phyloP scores from a whole-genome alignment of 2,329 filamentous ascomycete species.

The Escovopsis sp. region DNA sequence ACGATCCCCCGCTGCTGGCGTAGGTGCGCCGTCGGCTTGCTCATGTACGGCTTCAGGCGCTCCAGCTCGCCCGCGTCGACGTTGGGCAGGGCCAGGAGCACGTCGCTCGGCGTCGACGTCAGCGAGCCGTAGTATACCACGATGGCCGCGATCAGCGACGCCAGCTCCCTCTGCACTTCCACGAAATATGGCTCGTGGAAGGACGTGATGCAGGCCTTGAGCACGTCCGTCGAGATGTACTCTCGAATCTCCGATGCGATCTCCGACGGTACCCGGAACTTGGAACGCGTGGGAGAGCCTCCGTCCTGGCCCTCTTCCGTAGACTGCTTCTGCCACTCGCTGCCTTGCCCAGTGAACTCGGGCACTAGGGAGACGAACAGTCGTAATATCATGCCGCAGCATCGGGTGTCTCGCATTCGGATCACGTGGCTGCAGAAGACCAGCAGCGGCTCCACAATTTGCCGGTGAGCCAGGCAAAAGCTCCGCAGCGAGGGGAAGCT shows the following conservation, averaged over 20 bases:
- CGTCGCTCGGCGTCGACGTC: conserved; percentile 54
- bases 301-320: conserved; percentile 13
- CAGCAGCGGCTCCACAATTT: conserved; percentile 75
- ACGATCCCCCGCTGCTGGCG: conserved; percentile 69
- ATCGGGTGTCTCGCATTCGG: conserved; percentile 76
- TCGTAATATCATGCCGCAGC: conserved; percentile 70
- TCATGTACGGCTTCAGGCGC: conserved; percentile 44
- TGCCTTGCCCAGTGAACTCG: conserved; percentile 43
- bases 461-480: conserved; percentile 66
- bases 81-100: conserved; percentile 69
- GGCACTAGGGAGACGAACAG: conserved; percentile 77
- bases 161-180: conserved; percentile 85
- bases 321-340: conserved; percentile 13
- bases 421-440: conserved; percentile 86
- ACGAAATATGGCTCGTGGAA: conserved; percentile 95
- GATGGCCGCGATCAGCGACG: conserved; percentile 73
- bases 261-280: conserved; percentile 33
- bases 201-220: conserved; percentile 79
- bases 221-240: conserved; percentile 76
- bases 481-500: conserved; percentile 51
- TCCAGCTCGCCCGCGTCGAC: conserved; percentile 56
- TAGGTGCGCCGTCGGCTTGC: conserved; percentile 43
- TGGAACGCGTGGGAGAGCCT: conserved; percentile 9
- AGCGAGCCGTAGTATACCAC: conserved; percentile 58
- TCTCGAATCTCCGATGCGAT: conserved; percentile 61